Conservation (phyloP, 2,329 filamentous ascomycete species). For the Penicillium sp. region DNA sequence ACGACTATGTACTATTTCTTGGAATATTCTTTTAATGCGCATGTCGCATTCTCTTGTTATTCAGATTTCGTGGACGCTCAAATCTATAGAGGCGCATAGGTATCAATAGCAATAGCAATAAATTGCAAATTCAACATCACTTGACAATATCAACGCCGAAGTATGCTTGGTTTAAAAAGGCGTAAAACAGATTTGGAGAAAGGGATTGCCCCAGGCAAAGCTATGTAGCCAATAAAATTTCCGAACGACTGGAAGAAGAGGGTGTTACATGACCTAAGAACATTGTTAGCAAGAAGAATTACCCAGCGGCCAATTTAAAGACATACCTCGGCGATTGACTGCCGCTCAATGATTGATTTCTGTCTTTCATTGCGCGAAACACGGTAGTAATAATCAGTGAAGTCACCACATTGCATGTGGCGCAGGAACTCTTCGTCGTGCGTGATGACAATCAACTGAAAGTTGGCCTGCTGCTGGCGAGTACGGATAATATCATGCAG, state of each 20-base stretch:
- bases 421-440: slow-evolving; percentile 96
- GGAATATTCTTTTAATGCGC: slow-evolving; percentile 14
- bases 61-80: neutral
- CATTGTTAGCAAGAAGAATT: slow-evolving; percentile 3
- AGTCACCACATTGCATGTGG: slow-evolving; percentile 91
- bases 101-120: neutral
- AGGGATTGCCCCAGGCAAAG: neutral
- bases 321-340: slow-evolving; percentile 51
- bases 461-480: slow-evolving; percentile 83
- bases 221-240: neutral
- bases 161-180: neutral
- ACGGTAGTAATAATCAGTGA: slow-evolving; percentile 86
- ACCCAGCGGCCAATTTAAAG: neutral
- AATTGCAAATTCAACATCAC: neutral
- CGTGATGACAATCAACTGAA: slow-evolving; percentile 97
- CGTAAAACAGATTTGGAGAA: neutral
- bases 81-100: neutral
- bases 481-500: slow-evolving; percentile 83
- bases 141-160: neutral
- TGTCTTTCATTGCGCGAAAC: slow-evolving; percentile 79
- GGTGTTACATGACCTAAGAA: slow-evolving; percentile 19
- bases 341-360: slow-evolving; percentile 78
- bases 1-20: slow-evolving; percentile 26
- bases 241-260: neutral
- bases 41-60: neutral